Base-by-base conservation (phyloP, 371 early-diverging fungal genomes). In the Mortierella sp. region DNA sequence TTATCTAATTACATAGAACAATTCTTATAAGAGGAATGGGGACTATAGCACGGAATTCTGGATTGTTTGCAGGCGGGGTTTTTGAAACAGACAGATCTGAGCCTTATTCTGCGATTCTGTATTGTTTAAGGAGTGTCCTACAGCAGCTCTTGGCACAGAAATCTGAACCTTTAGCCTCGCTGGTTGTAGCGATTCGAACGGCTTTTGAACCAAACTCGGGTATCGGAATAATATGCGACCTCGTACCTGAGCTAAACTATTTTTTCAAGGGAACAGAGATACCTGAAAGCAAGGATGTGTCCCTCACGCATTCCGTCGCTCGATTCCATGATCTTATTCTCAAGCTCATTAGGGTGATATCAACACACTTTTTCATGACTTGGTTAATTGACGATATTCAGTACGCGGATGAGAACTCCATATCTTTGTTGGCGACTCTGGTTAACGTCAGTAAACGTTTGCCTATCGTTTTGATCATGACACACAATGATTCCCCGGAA, bases 351-450 rank as follows among this genome's bases (percentile, higher is more conserved):
- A 72, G 81, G 16, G 81, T 81, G 41, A 81, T 81, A 24, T 81
- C 81, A 4, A 81, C 81, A 8, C 81, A 81, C 36, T 81, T 81
- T 28, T 81, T 81, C 38, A 81, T 81, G 81, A 81, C 81, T 24
- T 81, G 81, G 81, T 57, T 81, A 19, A 81, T 81, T 38, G 81
- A 81, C 60, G 81, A 81, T 22, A 50, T 81, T 16, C 72, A 81
- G 36, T 72, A 60, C 47, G 81, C 81, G 38, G 81, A 81, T 28
- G 76, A 75, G 21, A 81, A 75, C 50, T 75, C 81, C 40, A 75
- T 81, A 21, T 76, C 68, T 0, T 45, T 81, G 13, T n/a, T 81
- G 48, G 71, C 76, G 10, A 75, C 81, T 3, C 45, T 81, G 36
- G 81, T 81, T 2, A 81, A 81, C 50, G 81, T 72, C 11, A 75